Conservation (phyloP, 495 filamentous ascomycete species). For the Clohesyomyces aquaticus region DNA sequence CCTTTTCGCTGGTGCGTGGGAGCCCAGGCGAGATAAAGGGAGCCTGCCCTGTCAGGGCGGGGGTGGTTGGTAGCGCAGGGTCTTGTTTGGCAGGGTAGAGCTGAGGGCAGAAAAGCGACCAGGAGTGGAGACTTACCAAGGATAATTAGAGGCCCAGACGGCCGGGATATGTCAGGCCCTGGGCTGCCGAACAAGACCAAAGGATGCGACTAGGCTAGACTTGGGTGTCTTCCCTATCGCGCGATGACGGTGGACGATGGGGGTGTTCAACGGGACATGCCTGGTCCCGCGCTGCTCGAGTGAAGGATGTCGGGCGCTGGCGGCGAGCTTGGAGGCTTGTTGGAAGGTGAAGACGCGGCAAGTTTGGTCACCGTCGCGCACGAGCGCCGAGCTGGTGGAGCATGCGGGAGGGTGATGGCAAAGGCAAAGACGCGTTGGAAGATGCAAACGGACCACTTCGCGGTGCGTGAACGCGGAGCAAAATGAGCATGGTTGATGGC, state of each 20-base stretch:
- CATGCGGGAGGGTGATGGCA: too few species aligned
- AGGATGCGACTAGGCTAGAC: slow-evolving; percentile 4
- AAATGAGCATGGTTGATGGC: slow-evolving; percentile 20
- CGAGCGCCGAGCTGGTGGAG: too few species aligned
- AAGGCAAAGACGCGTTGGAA: too few species aligned
- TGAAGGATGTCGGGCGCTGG: not conserved
- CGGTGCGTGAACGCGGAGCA: too few species aligned
- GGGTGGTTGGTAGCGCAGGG: slow-evolving; percentile 15
- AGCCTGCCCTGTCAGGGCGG: slow-evolving; percentile 15
- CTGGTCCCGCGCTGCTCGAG: not conserved
- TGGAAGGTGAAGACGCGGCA: too few species aligned
- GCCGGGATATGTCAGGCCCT: slow-evolving; percentile 8
- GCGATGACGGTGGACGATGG: not conserved
- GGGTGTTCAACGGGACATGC: not conserved
- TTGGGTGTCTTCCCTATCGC: slow-evolving; percentile 7
- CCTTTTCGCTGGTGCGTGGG: not conserved
- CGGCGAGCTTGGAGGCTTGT: too few species aligned
- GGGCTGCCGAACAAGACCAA: not conserved
- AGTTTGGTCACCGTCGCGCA: not conserved
- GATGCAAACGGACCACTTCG: not conserved
- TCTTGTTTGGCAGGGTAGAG: slow-evolving; percentile 12
- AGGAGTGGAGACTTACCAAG: not conserved
- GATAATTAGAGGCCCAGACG: slow-evolving; percentile 15
- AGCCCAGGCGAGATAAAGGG: slow-evolving; percentile 27
- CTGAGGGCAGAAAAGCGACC: slow-evolving; percentile 1